Evolutionary conservation across 208 protist species (phyloP).

Genomic region (Trichomonas vaginalis): DNA sequence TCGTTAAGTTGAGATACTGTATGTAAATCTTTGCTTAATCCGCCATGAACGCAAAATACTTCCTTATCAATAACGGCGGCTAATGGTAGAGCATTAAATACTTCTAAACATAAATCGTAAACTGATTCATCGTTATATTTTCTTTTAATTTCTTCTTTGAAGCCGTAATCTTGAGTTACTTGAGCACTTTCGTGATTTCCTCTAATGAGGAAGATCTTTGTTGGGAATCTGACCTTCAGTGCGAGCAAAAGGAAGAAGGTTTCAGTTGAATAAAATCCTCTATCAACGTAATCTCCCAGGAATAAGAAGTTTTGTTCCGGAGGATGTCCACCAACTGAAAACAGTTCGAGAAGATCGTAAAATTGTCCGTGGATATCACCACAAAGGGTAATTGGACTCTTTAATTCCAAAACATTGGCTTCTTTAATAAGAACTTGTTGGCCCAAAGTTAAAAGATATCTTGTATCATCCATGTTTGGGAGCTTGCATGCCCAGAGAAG

Average conservation of each 20-base stretch:
- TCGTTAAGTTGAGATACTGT: background rate
- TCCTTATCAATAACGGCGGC: background rate
- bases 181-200: constrained; percentile 36
- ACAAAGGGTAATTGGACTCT: constrained; percentile 31
- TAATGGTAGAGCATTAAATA: background rate
- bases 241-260: constrained; percentile 26
- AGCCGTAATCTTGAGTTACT: constrained; percentile 30
- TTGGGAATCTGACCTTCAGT: constrained; percentile 30
- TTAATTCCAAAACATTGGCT: constrained; percentile 25
- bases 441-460: background rate
- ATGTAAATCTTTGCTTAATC: background rate
- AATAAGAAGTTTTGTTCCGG: constrained; percentile 31
- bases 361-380: constrained; percentile 41
- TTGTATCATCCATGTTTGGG: background rate
- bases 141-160: constrained; percentile 39
- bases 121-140: constrained; percentile 58
- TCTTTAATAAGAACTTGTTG: constrained; percentile 8
- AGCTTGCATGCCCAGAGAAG: background rate
- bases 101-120: background rate
- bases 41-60: constrained; percentile 9
- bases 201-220: constrained; percentile 27
- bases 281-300: constrained; percentile 40
- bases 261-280: constrained; percentile 30
- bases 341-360: constrained; percentile 34
- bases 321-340: constrained; percentile 27